phyloP scores from a whole-genome alignment of 768 basidiomycete species.

The Termitomyces bulborhizus region DNA sequence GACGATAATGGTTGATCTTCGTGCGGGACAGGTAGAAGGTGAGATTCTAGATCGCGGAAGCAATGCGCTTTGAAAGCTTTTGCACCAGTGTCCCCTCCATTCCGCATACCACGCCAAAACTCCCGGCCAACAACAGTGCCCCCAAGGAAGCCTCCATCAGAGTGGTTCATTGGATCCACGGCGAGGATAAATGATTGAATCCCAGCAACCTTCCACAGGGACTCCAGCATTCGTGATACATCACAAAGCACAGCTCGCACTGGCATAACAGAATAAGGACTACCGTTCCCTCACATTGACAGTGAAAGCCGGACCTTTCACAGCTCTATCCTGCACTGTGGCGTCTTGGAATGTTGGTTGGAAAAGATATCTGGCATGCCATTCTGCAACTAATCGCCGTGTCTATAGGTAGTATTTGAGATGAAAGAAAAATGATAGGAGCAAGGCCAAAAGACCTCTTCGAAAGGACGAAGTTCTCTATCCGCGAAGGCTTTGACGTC shows the following conservation, averaged over 20 bases:
- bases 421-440: conserved; percentile 8
- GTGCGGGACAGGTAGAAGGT: conserved; percentile 1
- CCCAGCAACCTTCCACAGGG: conserved; percentile 41
- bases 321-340: conserved; percentile 9
- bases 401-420: conserved; percentile 28
- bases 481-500: conserved; percentile 59
- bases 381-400: conserved; percentile 53
- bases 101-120: conserved; percentile 58
- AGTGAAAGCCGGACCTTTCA: conserved; percentile 16
- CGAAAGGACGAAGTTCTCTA: conserved; percentile 50
- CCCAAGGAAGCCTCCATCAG: conserved; percentile 55
- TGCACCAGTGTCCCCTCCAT: conserved; percentile 54
- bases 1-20: conserved; percentile 5
- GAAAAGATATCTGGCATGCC: conserved; percentile 58
- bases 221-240: conserved; percentile 49
- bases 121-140: conserved; percentile 56
- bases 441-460: conserved; percentile 42
- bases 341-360: conserved; percentile 13
- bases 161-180: conserved; percentile 42
- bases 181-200: conserved; percentile 59
- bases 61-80: conserved; percentile 48
- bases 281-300: conserved; percentile 4
- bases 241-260: conserved; percentile 41
- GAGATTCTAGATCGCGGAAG: conserved; percentile 21
- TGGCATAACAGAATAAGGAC: conserved; percentile 20